These are phyloP conservation scores for Eragrostis curvula DNA, from an alignment of 176 grass and related monocot species.

Conservation along the genomic window DNA sequence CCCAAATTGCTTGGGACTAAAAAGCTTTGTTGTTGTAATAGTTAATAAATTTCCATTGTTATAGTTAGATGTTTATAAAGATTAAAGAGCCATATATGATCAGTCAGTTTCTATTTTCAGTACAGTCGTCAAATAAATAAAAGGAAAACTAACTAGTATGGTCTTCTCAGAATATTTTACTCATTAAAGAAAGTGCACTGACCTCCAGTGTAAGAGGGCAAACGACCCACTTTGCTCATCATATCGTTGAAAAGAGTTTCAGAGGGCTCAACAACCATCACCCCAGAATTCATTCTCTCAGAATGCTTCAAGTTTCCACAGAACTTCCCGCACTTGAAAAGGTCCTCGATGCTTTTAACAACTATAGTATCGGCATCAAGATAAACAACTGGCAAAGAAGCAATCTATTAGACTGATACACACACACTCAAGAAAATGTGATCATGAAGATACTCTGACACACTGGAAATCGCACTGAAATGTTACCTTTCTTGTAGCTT, in stretches of 20 bases:
- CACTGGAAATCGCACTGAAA: background rate
- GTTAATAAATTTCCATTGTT: background rate
- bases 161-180: conserved; percentile 1
- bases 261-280: conserved; percentile 98
- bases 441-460: background rate
- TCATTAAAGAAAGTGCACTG: conserved; percentile 23
- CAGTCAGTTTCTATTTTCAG: background rate
- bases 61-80: background rate
- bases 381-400: conserved; percentile 69
- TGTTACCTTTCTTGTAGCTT: conserved; percentile 75
- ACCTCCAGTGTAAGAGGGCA: conserved; percentile 98
- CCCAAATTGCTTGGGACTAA: no score
- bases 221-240: conserved; percentile 73
- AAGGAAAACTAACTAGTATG: background rate
- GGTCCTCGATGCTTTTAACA: conserved; percentile 87
- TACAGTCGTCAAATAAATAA: background rate
- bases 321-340: conserved; percentile 91
- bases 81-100: background rate
- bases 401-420: background rate
- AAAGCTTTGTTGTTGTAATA: no score
- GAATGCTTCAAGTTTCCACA: conserved; percentile 98
- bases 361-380: conserved; percentile 97
- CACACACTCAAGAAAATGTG: background rate
- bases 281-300: conserved; percentile 96
- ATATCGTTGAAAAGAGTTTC: conserved; percentile 82